phyloP scores from a whole-genome alignment of 2,329 filamentous ascomycete genomes.

The Orbilia blumenaviensis region DNA sequence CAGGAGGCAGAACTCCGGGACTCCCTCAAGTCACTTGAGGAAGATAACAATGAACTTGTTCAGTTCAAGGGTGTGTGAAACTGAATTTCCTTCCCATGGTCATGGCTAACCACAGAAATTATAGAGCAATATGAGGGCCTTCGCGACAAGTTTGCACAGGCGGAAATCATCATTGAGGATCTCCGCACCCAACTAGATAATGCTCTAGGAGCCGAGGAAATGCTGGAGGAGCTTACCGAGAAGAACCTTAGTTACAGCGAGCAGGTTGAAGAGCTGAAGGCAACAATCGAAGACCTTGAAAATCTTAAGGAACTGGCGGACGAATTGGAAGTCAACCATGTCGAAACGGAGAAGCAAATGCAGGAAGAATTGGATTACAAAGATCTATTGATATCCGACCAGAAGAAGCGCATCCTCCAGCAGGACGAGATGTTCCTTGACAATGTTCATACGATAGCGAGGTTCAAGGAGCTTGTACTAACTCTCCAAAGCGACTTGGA shows the following conservation, averaged over 20 bases:
- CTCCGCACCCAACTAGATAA: slow-evolving; percentile 90
- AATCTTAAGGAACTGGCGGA: slow-evolving; percentile 91
- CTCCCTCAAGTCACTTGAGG: slow-evolving; percentile 77
- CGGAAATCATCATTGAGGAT: slow-evolving; percentile 81
- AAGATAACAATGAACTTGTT: slow-evolving; percentile 75
- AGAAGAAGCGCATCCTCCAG: slow-evolving; percentile 74
- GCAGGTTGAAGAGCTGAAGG: slow-evolving; percentile 81
- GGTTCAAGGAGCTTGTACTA: slow-evolving; percentile 88
- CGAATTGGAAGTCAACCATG: slow-evolving; percentile 90
- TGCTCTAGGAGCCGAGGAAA: slow-evolving; percentile 85
- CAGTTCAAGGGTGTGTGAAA: slow-evolving; percentile 65
- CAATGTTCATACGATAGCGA: slow-evolving; percentile 85
- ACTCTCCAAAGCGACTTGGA: slow-evolving; percentile 85
- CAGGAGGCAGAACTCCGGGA: slow-evolving; percentile 80
- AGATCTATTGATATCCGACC: slow-evolving; percentile 83
- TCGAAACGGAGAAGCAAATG: slow-evolving; percentile 91
- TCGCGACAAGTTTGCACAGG: slow-evolving; percentile 76
- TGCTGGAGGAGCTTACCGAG: slow-evolving; percentile 90
- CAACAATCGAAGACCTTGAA: slow-evolving; percentile 85
- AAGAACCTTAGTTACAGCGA: slow-evolving; percentile 85
- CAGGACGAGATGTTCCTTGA: slow-evolving; percentile 85
- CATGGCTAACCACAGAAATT: background rate
- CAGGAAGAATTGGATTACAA: slow-evolving; percentile 92
- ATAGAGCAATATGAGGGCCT: slow-evolving; percentile 72
- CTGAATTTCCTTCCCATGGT: background rate